Percentiles rank a stretch among this genome's conserved stretches.
Evolutionary conservation across 345 rosid species (phyloP).

Genomic region (Dimocarpus longan): DNA sequence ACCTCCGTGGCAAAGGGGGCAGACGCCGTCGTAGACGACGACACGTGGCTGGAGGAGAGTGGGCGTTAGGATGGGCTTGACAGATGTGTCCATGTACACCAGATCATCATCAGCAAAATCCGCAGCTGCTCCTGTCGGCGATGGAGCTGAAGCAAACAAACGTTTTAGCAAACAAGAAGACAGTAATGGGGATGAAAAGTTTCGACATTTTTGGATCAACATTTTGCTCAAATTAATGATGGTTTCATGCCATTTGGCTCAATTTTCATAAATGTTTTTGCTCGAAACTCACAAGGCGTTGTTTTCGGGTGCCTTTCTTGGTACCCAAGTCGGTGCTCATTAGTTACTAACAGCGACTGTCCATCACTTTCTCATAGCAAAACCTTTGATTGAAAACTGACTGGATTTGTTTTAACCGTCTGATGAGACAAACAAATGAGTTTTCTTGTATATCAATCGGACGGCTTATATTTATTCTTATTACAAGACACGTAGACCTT

Average conservation of each 20-base stretch:
- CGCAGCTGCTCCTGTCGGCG: constrained; percentile 34
- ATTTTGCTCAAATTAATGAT: neutral
- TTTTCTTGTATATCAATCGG: neutral
- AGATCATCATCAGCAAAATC: constrained; percentile 42
- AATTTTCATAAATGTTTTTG: neutral
- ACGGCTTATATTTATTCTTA: neutral
- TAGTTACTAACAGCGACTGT: neutral
- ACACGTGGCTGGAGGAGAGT: constrained; percentile 85
- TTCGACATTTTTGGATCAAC: constrained; percentile 12
- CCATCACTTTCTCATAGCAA: neutral
- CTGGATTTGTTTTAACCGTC: neutral
- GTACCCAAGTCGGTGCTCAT: constrained; percentile 19
- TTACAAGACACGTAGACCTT: neutral
- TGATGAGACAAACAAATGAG: neutral
- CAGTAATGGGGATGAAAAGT: constrained; percentile 11
- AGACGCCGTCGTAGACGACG: constrained; percentile 90
- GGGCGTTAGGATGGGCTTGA: constrained; percentile 41
- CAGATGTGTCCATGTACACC: constrained; percentile 31
- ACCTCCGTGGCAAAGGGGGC: constrained; percentile 98
- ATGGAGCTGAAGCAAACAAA: constrained; percentile 21
- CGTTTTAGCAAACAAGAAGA: neutral
- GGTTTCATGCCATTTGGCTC: neutral
- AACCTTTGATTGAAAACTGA: neutral
- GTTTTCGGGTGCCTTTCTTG: constrained; percentile 16
- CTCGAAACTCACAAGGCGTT: neutral